A percentile compares a stretch with the other conserved stretches of the same genome.
phyloP scores from a whole-genome alignment of 805 yeast genomes.

The Nakazawaea anatomiae region DNA sequence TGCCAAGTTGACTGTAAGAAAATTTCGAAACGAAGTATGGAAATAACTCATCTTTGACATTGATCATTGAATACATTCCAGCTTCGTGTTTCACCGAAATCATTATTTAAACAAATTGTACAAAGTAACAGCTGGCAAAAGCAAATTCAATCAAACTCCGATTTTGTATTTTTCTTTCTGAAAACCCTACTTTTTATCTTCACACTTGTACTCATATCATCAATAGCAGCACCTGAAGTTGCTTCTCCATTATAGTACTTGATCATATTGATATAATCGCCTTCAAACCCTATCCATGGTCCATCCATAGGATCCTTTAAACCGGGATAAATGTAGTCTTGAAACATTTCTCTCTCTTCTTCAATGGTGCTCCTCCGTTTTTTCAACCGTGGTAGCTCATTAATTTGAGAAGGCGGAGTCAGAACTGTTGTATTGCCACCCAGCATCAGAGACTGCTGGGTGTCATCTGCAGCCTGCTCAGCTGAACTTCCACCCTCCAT shows the following conservation, averaged over 20 bases:
- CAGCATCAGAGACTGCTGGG: constrained; percentile 23
- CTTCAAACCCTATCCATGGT: constrained; percentile 53
- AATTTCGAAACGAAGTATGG: too few relatives aligned
- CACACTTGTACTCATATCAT: neutral
- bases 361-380: constrained; percentile 47
- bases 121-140: too few relatives aligned
- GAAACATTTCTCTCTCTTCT: constrained; percentile 47
- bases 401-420: neutral
- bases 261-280: constrained; percentile 39
- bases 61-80: too few relatives aligned
- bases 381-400: constrained; percentile 10
- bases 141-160: constrained; percentile 6
- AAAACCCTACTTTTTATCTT: neutral
- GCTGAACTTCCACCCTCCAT: constrained; percentile 21
- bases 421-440: constrained; percentile 14
- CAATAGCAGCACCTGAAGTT: neutral
- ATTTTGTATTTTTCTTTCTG: constrained; percentile 8
- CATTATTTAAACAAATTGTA: too few relatives aligned
- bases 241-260: constrained; percentile 16
- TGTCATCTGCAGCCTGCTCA: neutral
- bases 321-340: constrained; percentile 45
- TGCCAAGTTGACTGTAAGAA: too few relatives aligned
- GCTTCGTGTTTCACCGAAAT: too few relatives aligned
- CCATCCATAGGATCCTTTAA: constrained; percentile 43
- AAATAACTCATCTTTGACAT: too few relatives aligned